These are phyloP conservation scores for Colletotrichum camelliae DNA, from an alignment of 2,329 filamentous ascomycete species.

Conservation along the genomic window DNA sequence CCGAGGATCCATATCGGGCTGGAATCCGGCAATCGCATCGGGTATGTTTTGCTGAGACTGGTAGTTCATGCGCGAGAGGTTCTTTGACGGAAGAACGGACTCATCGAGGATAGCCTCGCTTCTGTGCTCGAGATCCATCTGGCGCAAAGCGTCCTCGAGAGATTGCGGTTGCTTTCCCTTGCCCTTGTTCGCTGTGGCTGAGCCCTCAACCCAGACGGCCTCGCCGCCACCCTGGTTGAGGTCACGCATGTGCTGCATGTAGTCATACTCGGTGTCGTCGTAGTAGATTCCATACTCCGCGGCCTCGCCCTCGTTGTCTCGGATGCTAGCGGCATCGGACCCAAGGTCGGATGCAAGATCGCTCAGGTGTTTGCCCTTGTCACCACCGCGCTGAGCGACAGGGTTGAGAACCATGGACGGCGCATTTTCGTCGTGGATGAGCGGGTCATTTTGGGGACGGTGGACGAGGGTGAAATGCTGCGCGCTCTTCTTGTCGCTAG, in stretches of 20 bases:
- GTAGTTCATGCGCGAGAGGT: slow-evolving; percentile 78
- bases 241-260: slow-evolving; percentile 98
- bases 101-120: slow-evolving; percentile 69
- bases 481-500: slow-evolving; percentile 83
- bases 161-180: slow-evolving; percentile 79
- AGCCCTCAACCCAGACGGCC: slow-evolving; percentile 82
- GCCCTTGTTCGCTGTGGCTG: slow-evolving; percentile 61
- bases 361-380: slow-evolving; percentile 68
- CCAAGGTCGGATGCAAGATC: slow-evolving; percentile 82
- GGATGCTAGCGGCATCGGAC: slow-evolving; percentile 66
- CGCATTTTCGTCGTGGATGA: slow-evolving; percentile 90
- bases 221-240: slow-evolving; percentile 77
- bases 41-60: slow-evolving; percentile 93
- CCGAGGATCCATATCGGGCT: slow-evolving; percentile 97
- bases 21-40: slow-evolving; percentile 89
- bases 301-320: slow-evolving; percentile 93
- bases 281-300: slow-evolving; percentile 93
- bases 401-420: slow-evolving; percentile 90
- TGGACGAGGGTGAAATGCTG: slow-evolving; percentile 94
- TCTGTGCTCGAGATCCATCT: slow-evolving; percentile 61
- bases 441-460: slow-evolving; percentile 94
- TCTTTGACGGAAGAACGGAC: slow-evolving; percentile 80
- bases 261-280: slow-evolving; percentile 96
- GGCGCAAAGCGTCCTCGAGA: slow-evolving; percentile 81
- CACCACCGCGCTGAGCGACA: slow-evolving; percentile 46